Conservation (phyloP, 2,329 filamentous ascomycete species). For the Exutisphaerella laricina region DNA sequence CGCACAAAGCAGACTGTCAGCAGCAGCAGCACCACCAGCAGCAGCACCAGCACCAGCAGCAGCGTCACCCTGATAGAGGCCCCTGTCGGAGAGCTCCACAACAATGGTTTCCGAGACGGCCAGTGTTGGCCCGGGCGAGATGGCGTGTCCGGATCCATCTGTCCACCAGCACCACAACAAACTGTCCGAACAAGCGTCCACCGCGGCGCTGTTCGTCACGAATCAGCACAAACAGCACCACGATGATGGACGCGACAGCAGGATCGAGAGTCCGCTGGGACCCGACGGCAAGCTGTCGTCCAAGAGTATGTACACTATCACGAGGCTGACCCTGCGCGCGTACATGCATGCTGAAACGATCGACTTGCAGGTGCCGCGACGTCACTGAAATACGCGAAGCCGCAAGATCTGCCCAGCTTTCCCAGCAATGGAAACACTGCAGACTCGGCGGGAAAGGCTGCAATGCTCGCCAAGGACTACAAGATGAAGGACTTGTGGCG, state of each 20-base stretch:
- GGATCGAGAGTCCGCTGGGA: constrained; percentile 40
- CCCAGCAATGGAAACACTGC: constrained; percentile 66
- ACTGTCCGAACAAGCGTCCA: constrained; percentile 51
- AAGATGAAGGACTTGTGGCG: constrained; percentile 59
- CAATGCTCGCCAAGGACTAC: constrained; percentile 55
- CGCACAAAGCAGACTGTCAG: too few relatives aligned
- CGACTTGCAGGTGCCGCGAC: constrained; percentile 50
- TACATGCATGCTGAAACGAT: constrained; percentile 2
- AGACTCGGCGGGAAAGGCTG: constrained; percentile 55
- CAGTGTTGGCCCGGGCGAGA: constrained; percentile 8
- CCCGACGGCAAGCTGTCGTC: constrained; percentile 53
- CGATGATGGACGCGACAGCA: constrained; percentile 20
- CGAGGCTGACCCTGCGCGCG: not conserved
- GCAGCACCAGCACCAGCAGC: not conserved
- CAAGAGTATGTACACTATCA: constrained; percentile 43
- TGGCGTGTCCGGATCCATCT: constrained; percentile 42
- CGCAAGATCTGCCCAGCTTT: constrained; percentile 68
- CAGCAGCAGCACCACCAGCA: not conserved
- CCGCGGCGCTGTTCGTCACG: constrained; percentile 54
- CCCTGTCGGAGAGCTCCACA: not conserved
- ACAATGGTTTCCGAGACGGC: constrained; percentile 19
- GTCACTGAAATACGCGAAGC: constrained; percentile 65
- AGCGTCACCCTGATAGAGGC: not conserved
- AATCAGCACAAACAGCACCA: constrained; percentile 30
- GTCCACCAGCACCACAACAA: constrained; percentile 37